phyloP scores from a whole-genome alignment of 2,329 filamentous ascomycete genomes.

The Sclerotinia minor region DNA sequence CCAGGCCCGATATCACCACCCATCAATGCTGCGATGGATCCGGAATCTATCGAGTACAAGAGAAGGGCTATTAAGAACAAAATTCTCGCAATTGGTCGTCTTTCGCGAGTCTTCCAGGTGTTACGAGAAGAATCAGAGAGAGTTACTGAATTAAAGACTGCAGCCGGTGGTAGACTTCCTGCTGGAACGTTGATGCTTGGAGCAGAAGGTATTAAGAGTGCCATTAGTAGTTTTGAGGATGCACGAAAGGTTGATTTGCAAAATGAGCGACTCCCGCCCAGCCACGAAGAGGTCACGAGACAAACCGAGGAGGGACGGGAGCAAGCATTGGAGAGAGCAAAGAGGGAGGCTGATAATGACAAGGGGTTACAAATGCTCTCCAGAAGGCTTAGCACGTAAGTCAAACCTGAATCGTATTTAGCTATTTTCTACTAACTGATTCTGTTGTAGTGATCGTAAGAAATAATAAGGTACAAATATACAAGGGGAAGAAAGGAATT shows the following conservation, averaged over 20 bases:
- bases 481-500: conserved; percentile 3
- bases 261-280: conserved; percentile 92
- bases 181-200: conserved; percentile 97
- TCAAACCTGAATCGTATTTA: conserved; percentile 31
- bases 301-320: conserved; percentile 79
- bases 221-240: conserved; percentile 95
- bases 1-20: conserved; percentile 75
- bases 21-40: conserved; percentile 58
- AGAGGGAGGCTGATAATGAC: conserved; percentile 88
- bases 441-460: conserved; percentile 34
- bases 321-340: conserved; percentile 82
- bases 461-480: conserved; percentile 27
- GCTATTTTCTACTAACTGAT: conserved; percentile 18
- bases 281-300: conserved; percentile 84
- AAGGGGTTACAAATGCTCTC: conserved; percentile 82
- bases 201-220: conserved; percentile 97
- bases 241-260: conserved; percentile 95
- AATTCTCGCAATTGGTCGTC: conserved; percentile 92
- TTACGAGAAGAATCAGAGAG: conserved; percentile 95
- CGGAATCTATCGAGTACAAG: conserved; percentile 90
- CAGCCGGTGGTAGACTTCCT: conserved; percentile 85
- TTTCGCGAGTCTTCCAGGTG: conserved; percentile 98
- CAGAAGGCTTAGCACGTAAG: conserved; percentile 94
- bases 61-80: conserved; percentile 99
- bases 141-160: conserved; percentile 97